Evolutionary conservation across 2,329 filamentous ascomycete species (phyloP), one percentile per base, ranked within the genome.

Genomic region (Alternaria sp.): DNA sequence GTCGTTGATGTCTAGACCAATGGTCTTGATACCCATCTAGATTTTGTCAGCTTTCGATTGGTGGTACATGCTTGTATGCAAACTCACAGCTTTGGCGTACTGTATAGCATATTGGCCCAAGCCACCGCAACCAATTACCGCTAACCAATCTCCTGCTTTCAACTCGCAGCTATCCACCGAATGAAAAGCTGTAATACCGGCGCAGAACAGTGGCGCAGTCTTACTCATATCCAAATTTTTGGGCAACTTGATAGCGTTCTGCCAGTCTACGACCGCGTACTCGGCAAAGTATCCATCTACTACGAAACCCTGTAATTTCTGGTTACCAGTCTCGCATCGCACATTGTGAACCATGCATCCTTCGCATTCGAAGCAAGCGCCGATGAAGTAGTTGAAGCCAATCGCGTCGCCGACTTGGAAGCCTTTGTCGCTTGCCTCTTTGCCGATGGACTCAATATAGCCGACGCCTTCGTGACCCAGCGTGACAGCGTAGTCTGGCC

Each of bases 401-500:
- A 84, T 78, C 1, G 74, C 71, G 56, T 84, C 81, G 16, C 82
- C 82, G 7, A 79, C 62, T 20, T 75, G 70, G 68, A 83, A 81
- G 4, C 81, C 81, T 51, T 79, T 79, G 46, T 61, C 64, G 52
- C 75, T 71, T 4, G 78, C 74, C 3, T 70, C 73, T 1, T 59
- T 22, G 20, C 74, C 73, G 6, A 83, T 73, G 7, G 73, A 69
- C 14, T 79, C 77, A 48, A 83, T 78, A 56, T 80, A 69, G 1
- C 81, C 82, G 22, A 82, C 80, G 16, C 81, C 82, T 71, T 84
- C 83, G 62, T 84, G 82, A 5, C 82, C 81, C 6, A 83, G 65
- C 2, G 78, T 79, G 1, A 78, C 68, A 1, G 67, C 57, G 43
- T 68, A 63, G 28, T 74, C 66, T n/a, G 72, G 69, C 5, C 73